These are phyloP conservation scores for Euphrasia arctica DNA, from an alignment of 305 asterid species.

Conservation along the genomic window DNA sequence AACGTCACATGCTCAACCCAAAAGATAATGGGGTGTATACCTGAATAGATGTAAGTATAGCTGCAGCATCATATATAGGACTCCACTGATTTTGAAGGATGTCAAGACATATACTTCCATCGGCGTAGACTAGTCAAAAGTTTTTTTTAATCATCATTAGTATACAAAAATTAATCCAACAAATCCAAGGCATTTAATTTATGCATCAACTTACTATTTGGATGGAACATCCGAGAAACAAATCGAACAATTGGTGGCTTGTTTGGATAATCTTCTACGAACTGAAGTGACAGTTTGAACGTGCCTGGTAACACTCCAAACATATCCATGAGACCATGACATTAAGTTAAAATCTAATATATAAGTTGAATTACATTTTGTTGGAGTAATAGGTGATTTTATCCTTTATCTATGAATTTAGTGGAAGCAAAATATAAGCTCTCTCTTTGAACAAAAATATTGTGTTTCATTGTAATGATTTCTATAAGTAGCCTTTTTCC, in stretches of 20 bases:
- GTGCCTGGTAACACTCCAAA: conserved; percentile 44
- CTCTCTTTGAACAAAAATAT: no score
- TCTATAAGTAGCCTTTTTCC: no score
- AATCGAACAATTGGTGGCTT: conserved; percentile 69
- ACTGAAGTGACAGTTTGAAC: conserved; percentile 57
- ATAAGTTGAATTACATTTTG: no score
- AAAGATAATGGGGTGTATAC: conserved; percentile 29
- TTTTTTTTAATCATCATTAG: background rate
- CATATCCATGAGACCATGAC: conserved; percentile 14
- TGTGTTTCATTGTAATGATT: no score
- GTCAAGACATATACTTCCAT: conserved; percentile 68
- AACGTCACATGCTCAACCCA: background rate
- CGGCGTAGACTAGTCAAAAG: conserved; percentile 52
- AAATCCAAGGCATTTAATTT: background rate
- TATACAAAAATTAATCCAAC: conserved; percentile 11
- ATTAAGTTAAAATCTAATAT: background rate
- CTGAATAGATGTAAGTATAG: conserved; percentile 65
- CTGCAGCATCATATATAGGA: conserved; percentile 64
- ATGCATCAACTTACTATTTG: conserved; percentile 46
- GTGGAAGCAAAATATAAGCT: no score
- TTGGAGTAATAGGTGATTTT: no score
- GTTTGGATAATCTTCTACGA: conserved; percentile 59
- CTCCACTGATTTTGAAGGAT: conserved; percentile 72
- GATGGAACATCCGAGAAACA: conserved; percentile 70
- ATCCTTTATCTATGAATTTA: no score